These are phyloP conservation scores for Trichophyton equinum DNA, from an alignment of 2,329 filamentous ascomycete genomes.

Conservation along the genomic window DNA sequence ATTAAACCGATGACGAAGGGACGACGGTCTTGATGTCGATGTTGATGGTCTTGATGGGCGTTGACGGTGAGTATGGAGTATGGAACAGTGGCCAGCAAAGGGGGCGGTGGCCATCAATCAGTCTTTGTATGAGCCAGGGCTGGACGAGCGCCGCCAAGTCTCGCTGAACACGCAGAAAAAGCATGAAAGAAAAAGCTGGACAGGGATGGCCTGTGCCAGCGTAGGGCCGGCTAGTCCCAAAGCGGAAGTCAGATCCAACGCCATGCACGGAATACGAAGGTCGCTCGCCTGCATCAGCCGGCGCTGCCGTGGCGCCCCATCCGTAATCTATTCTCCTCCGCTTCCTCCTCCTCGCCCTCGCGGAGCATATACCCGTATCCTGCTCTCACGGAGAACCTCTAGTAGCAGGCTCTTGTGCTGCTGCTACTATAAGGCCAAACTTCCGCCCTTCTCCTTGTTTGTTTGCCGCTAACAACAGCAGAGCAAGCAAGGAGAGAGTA, in stretches of 20 bases:
- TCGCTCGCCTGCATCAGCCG: background rate
- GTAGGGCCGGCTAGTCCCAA: conserved; percentile 3
- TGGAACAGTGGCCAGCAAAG: background rate
- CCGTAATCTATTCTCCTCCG: background rate
- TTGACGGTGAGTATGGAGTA: background rate
- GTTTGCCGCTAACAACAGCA: background rate
- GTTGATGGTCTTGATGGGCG: background rate
- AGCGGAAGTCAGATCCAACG: conserved; percentile 3
- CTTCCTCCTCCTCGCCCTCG: background rate
- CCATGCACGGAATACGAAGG: conserved; percentile 3
- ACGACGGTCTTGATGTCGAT: background rate
- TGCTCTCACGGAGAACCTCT: background rate
- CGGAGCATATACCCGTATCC: background rate
- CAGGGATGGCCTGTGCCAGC: background rate
- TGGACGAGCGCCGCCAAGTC: background rate
- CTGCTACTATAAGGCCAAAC: background rate
- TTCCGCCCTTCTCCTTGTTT: background rate
- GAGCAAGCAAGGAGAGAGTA: background rate
- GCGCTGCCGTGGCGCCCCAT: background rate
- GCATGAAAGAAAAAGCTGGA: background rate
- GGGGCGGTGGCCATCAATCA: background rate
- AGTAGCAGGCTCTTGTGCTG: background rate
- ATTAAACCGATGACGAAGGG: background rate
- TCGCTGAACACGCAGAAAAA: background rate
- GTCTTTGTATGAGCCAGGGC: background rate